These are phyloP conservation scores for Wallacemonas sp. DNA, from an alignment of 208 protist species.

Conservation along the genomic window DNA sequence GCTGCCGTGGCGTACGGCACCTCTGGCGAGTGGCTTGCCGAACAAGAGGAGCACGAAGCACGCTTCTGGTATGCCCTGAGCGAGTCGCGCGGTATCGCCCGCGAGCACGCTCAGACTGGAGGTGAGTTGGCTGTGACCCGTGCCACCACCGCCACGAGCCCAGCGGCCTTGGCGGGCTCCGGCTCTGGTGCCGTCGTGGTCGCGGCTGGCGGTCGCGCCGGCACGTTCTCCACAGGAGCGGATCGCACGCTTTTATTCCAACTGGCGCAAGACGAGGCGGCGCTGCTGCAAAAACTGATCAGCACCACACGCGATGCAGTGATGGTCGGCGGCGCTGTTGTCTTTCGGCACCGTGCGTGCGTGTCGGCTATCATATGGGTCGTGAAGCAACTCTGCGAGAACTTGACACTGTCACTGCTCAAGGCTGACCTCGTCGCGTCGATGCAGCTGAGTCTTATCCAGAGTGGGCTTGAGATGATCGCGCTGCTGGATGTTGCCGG, in stretches of 20 bases:
- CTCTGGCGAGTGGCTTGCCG: slow-evolving; percentile 11
- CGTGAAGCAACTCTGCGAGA: slow-evolving; percentile 53
- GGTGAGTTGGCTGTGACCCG: slow-evolving; percentile 46
- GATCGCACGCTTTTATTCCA: slow-evolving; percentile 62
- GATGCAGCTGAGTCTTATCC: slow-evolving; percentile 39
- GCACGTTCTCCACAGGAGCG: not conserved
- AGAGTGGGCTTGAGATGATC: slow-evolving; percentile 54
- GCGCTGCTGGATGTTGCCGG: slow-evolving; percentile 56
- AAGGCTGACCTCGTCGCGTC: slow-evolving; percentile 19
- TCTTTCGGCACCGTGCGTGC: slow-evolving; percentile 43
- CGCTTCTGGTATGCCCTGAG: slow-evolving; percentile 64
- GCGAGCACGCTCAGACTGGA: slow-evolving; percentile 42
- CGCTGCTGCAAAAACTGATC: slow-evolving; percentile 38
- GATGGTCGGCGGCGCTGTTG: slow-evolving; percentile 46
- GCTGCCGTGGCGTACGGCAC: not conserved
- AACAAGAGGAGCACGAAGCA: slow-evolving; percentile 46
- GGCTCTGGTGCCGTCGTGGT: not conserved
- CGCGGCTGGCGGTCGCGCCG: not conserved
- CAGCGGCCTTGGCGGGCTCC: not conserved
- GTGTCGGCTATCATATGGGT: slow-evolving; percentile 50
- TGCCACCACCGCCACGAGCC: slow-evolving; percentile 3
- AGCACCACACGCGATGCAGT: slow-evolving; percentile 32
- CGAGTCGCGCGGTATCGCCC: slow-evolving; percentile 31
- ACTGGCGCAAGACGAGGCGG: slow-evolving; percentile 60
- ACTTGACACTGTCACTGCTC: slow-evolving; percentile 50